A percentile compares a stretch with the other conserved stretches of the same genome.
These are phyloP conservation scores for Galerina marginata DNA, from an alignment of 768 basidiomycete species.

Conservation along the genomic window DNA sequence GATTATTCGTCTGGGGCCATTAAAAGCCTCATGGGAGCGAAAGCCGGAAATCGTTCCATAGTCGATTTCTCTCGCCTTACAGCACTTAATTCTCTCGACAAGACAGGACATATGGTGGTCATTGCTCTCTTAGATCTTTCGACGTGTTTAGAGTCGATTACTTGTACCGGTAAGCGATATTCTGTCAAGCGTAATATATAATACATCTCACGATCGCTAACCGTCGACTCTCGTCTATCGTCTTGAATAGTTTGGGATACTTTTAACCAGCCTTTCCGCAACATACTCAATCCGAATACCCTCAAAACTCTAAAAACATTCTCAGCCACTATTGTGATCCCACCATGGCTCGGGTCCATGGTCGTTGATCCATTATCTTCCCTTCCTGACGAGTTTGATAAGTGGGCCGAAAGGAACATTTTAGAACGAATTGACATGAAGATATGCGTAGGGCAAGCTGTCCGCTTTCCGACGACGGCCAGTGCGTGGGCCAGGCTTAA, in stretches of 20 bases:
- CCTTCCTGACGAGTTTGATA: constrained; percentile 11
- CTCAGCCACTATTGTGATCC: constrained; percentile 7
- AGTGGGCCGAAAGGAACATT: constrained; percentile 8
- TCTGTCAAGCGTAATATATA: neutral
- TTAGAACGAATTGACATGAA: constrained; percentile 5
- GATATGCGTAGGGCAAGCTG: constrained; percentile 3
- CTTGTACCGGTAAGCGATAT: constrained; percentile 4
- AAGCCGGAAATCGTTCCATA: neutral
- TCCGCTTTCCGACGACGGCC: neutral
- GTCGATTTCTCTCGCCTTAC: constrained; percentile 7
- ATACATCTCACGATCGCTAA: neutral
- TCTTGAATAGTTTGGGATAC: constrained; percentile 5
- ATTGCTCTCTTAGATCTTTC: constrained; percentile 1
- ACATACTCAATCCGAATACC: constrained; percentile 7
- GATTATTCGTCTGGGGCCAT: constrained; percentile 12
- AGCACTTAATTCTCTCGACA: constrained; percentile 4
- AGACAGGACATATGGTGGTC: constrained; percentile 9
- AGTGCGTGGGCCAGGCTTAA: constrained; percentile 1
- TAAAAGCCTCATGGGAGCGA: neutral
- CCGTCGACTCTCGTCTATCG: too few species aligned
- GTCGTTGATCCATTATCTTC: constrained; percentile 5
- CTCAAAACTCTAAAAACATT: constrained; percentile 11
- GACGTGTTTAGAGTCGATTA: constrained; percentile 3
- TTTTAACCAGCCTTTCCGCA: constrained; percentile 7
- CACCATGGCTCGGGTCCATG: constrained; percentile 5